Evolutionary conservation across 768 basidiomycete genomes (phyloP), one percentile per base, ranked within the genome.

Genomic region (Paxillus ammoniavirescens): DNA sequence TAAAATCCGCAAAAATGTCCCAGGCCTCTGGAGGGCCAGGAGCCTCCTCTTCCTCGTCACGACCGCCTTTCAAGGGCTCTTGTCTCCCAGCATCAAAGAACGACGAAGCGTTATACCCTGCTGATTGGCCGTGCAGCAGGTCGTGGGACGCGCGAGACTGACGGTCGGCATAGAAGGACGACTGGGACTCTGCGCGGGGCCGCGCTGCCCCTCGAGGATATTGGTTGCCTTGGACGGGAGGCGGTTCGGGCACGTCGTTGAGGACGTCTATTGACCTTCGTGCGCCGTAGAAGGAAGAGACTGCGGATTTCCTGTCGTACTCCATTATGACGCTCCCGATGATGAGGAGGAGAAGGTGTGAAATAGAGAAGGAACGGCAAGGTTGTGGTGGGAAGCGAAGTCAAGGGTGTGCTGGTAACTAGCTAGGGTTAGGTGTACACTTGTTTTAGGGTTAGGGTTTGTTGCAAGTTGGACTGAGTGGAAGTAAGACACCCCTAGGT

Each of bases 1-100:
- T 93, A 71, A 93, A 93, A 71, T 93, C 91, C 18, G 91, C 89
- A 65, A 84, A 93, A 42, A 93, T 83, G 67, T 93, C 89, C 84
- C 88, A 92, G 33, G 76, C 75, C 14, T 72, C 75, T 41, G 72
- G 74, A 23, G 63, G 62, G n/a, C 62, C 67, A 8, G 59, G 57
- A 12, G 59, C 68, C 42, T 74, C 75, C 55, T 80, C 80, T 60
- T 85, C 83, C 65, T 91, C 90, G 58, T 91, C 89, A 50, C 78
- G 72, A n/a, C 84, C 88, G 8, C 83, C 86, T 65, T 89, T 90
- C 57, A 91, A 69, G 5, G 91, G 91, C 64, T 90, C 90, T 60
- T 81, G 79, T 56, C 90, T 77, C 13, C 86, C 90, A 31, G 79
- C 75, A 54, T 80, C 80, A 53, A 86, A 81, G 66, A 83, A 91